Percentiles rank a stretch among this genome's conserved stretches.
Evolutionary conservation across 768 basidiomycete species (phyloP).

Genomic region (Phlegmacium glaucopus): DNA sequence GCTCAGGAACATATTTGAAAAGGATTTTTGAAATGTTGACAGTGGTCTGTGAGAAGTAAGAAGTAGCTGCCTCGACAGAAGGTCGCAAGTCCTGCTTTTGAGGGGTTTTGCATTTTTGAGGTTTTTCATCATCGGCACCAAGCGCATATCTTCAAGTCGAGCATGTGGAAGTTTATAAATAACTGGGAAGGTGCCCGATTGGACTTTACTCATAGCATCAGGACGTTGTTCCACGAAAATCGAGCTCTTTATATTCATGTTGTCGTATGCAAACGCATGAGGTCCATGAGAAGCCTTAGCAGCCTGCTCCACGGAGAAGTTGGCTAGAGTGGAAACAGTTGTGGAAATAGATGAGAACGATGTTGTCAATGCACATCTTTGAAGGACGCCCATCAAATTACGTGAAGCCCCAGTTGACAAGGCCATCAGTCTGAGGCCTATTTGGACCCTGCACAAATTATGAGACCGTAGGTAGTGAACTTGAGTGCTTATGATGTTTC

Average conservation of each 20-base stretch:
- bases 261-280: conserved; percentile 16
- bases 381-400: neutral
- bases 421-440: neutral
- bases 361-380: neutral
- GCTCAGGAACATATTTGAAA: conserved; percentile 6
- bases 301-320: conserved; percentile 4
- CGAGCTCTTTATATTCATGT: conserved; percentile 27
- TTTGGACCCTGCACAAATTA: neutral
- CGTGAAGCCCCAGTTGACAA: neutral
- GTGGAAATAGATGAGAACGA: neutral
- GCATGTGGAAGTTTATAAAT: conserved; percentile 24
- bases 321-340: conserved; percentile 1
- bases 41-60: neutral
- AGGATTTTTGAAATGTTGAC: conserved; percentile 12
- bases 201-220: conserved; percentile 27
- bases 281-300: neutral
- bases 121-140: conserved; percentile 19
- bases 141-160: conserved; percentile 14
- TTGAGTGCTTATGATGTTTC: neutral
- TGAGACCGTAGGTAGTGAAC: neutral
- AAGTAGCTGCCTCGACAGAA: neutral
- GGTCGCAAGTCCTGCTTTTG: conserved; percentile 7
- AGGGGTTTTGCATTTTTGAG: conserved; percentile 7
- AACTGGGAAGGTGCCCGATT: conserved; percentile 30
- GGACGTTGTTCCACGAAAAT: conserved; percentile 28